Base-by-base conservation (phyloP, 2,329 filamentous ascomycete genomes). In the Xylaria sp. region DNA sequence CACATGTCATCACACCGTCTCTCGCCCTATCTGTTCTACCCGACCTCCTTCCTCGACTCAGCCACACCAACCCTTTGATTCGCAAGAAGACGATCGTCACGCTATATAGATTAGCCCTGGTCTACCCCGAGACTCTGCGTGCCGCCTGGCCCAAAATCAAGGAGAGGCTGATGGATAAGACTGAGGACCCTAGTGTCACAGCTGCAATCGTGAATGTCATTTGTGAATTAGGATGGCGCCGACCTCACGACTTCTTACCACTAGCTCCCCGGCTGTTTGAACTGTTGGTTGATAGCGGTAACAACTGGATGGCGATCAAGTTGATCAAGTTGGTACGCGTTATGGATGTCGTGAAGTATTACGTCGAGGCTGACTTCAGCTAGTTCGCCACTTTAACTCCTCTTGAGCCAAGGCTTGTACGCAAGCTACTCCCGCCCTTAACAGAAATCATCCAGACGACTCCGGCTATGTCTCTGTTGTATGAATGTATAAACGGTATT, bases 221-320 rank as follows among this genome's bases (percentile, higher is more conserved):
- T 4, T 97, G 94, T 72, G 94, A 99, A 73, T 77, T 99, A 38
- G 93, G 93, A 5, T 97, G 93, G 91, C 85, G 94, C 63, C 83
- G 94, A 63, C 94, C 94, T 3, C 88, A 93, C 63, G 94, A 99
- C 72, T 97, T 97, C 65, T 78, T 99, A 24, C 91, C 94, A 13
- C 79, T 99, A 24, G 94, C 94, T 0, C 94, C 94, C 7, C 83
- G 94, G 54, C 75, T 99, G 21, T 99, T 97, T 66, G 92, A 97
- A 69, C 80, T 99, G 17, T 78, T 99, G 21, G 92, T 97, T 11
- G 89, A 95, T 56, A 88, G 92, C 51, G 89, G 89, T 37, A 97
- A 99, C 73, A 99, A 99, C 73, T 99, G 94, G 94, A 97, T 99
- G 93, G 92, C 92, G 54, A 99, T 99, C 70, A 99, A 99, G 72